A percentile compares a stretch with the other conserved stretches of the same genome.
These are phyloP conservation scores for Pouteria campechiana DNA, from an alignment of 179 eudicot genomes.

Conservation along the genomic window DNA sequence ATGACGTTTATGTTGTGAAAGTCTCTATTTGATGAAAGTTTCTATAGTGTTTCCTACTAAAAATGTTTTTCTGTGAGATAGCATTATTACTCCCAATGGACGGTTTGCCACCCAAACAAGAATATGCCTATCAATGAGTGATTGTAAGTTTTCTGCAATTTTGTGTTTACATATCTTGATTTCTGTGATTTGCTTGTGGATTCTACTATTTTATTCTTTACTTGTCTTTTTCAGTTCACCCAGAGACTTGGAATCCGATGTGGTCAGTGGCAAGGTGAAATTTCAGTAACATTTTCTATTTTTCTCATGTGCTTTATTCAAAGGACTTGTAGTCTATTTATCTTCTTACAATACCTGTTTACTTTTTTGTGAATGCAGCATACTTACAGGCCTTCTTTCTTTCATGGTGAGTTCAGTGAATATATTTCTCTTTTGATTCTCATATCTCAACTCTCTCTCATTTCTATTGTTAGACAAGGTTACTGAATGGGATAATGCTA, in stretches of 20 bases:
- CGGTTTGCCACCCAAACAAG: slow-evolving; percentile 88
- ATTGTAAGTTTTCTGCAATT: slow-evolving; percentile 50
- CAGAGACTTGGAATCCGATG: slow-evolving; percentile 99
- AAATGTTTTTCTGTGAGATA: slow-evolving; percentile 15
- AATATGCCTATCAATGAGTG: slow-evolving; percentile 94
- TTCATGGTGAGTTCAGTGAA: slow-evolving; percentile 76
- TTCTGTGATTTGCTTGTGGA: too few relatives aligned
- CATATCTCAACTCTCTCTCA: background rate
- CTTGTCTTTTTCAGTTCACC: slow-evolving; percentile 58
- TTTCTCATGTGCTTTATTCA: background rate
- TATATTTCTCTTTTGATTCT: too few relatives aligned
- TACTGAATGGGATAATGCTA: too few relatives aligned
- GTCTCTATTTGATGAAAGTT: too few relatives aligned
- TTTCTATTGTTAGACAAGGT: background rate
- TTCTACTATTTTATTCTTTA: background rate
- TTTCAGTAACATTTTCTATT: background rate
- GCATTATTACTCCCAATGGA: slow-evolving; percentile 99
- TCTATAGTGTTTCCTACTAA: background rate
- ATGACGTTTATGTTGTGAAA: too few relatives aligned
- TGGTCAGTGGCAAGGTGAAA: slow-evolving; percentile 95
- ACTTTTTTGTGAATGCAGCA: slow-evolving; percentile 54
- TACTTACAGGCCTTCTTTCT: slow-evolving; percentile 88
- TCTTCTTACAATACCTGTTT: slow-evolving; percentile 21
- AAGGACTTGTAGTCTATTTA: too few relatives aligned
- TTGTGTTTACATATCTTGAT: background rate